These are phyloP conservation scores for Malus asiatica DNA, from an alignment of 306 rosid genomes.

Conservation along the genomic window DNA sequence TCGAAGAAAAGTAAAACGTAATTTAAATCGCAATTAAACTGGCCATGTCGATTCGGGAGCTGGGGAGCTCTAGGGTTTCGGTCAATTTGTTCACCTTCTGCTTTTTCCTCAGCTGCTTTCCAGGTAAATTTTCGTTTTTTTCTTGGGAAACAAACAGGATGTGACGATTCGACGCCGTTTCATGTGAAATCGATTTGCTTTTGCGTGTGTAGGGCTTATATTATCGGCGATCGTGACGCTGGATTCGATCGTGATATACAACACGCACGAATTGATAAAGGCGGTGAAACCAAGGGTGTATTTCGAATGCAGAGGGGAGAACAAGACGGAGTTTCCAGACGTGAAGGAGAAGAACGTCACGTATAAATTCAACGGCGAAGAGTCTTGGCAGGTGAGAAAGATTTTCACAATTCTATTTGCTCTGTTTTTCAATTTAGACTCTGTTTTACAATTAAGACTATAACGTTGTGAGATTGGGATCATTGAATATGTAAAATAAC, in stretches of 20 bases:
- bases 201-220: conserved; percentile 27
- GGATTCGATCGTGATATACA: conserved; percentile 51
- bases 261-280: conserved; percentile 54
- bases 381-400: conserved; percentile 83
- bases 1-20: not conserved
- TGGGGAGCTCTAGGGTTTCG: conserved; percentile 19
- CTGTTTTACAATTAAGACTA: not conserved
- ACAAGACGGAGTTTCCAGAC: conserved; percentile 44
- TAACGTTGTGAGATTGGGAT: not conserved
- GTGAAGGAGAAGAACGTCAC: conserved; percentile 40
- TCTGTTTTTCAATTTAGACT: not conserved
- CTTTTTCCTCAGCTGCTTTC: conserved; percentile 33
- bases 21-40: not conserved
- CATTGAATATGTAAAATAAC: not conserved
- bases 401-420: not conserved
- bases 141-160: not conserved
- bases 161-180: not conserved
- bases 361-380: conserved; percentile 67
- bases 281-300: conserved; percentile 48
- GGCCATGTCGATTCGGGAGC: conserved; percentile 45
- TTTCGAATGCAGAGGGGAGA: conserved; percentile 56
- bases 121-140: conserved; percentile 30
- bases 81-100: conserved; percentile 17
- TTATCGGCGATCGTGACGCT: conserved; percentile 58
- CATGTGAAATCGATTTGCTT: not conserved